Base-by-base conservation (phyloP, 208 protist species). In the Acanthamoeba comandoni region DNA sequence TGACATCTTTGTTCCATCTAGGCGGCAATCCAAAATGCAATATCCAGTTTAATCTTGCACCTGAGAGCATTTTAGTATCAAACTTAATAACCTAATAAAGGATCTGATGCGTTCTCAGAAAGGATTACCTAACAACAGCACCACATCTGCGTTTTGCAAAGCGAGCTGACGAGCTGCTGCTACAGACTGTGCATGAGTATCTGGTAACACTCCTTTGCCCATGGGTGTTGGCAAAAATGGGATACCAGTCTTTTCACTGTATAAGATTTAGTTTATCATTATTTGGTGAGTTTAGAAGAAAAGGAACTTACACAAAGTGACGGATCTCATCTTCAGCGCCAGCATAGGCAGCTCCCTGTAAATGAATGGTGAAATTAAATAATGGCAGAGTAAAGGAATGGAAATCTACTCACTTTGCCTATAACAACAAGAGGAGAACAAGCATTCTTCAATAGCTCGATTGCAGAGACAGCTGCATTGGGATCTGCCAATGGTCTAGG, bases 151-250 rank as follows among this genome's bases (percentile, higher is more conserved):
- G 9, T 17, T 51, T 31, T 67, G 58, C 5, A 94, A 57, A 0
- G 89, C 92, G 0, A 79, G 51, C 8, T 89, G 73, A 9, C 92
- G 64, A 8, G 92, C 92, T 0, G 92, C 70, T 0, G 71, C 92
- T 24, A 93, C 89, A 22, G 39, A 91, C 49, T 91, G 88, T 48
- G 65, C 24, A 70, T 94, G 89, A n/a, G 79, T 49, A 57, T 94
- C 92, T 7, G 89, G 49, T 8, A 94, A 52, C 17, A 94, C 55
- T 11, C 92, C 92, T 51, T 94, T 94, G 43, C 85, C 92, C 92
- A 94, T 94, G 0, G 92, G 92, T 31, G 87, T 94, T 2, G 92
- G 64, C 39, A 94, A 51, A 84, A 91, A 94, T 11, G 92, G 92
- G 9, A 94, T 35, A 24, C 92, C 92, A 5, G 92, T 93, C 49